Evolutionary conservation across 768 basidiomycete genomes (phyloP).

Genomic region (Boletus vermiculosoides): DNA sequence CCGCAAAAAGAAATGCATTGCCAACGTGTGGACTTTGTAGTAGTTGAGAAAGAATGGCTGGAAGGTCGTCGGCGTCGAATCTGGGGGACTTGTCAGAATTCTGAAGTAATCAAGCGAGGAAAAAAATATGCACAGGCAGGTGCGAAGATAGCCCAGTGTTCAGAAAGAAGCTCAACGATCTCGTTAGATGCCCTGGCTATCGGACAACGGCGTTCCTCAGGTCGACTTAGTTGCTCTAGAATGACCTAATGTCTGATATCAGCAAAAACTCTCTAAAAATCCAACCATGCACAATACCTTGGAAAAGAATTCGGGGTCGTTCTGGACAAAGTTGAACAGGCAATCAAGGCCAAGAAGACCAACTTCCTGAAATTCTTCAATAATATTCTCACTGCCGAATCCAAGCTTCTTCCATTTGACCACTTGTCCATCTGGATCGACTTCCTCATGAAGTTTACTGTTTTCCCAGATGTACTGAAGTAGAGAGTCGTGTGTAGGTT

Average conservation of each 20-base stretch:
- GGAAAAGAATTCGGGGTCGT: constrained; percentile 69
- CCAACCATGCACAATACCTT: constrained; percentile 44
- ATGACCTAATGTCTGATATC: constrained; percentile 50
- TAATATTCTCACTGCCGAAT: constrained; percentile 71
- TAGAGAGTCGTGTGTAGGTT: constrained; percentile 53
- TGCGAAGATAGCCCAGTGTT: constrained; percentile 83
- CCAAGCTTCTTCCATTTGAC: constrained; percentile 79
- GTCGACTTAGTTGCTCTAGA: constrained; percentile 75
- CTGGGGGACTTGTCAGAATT: constrained; percentile 28
- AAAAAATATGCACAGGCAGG: constrained; percentile 65
- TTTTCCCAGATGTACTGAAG: constrained; percentile 69
- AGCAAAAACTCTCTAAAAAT: constrained; percentile 1
- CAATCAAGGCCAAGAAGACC: constrained; percentile 83
- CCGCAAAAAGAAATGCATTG: constrained; percentile 82
- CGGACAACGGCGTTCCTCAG: constrained; percentile 73
- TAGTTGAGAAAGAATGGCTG: constrained; percentile 89
- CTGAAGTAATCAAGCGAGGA: background rate
- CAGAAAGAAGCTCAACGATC: constrained; percentile 78
- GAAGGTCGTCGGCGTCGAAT: constrained; percentile 78
- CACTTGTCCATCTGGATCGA: constrained; percentile 45
- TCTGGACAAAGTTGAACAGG: constrained; percentile 70
- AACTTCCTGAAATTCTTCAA: constrained; percentile 72
- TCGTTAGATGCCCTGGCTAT: constrained; percentile 83
- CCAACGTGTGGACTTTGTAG: constrained; percentile 74
- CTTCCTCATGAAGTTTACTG: constrained; percentile 54